Evolutionary conservation across 768 basidiomycete genomes (phyloP).

Genomic region (Tricholoma flavovirens): DNA sequence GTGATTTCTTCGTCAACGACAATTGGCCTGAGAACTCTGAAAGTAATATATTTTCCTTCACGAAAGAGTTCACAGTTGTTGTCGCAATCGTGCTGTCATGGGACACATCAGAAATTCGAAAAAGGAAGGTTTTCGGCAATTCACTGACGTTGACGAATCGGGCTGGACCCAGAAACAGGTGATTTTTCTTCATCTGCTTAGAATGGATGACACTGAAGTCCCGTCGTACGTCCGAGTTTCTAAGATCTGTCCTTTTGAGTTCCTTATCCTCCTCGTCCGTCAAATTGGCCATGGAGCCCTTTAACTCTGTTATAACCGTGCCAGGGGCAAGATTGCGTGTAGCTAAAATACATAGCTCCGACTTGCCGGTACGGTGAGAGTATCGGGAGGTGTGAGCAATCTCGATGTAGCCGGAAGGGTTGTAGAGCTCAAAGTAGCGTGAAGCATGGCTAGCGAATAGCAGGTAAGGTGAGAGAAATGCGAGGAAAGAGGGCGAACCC

Average conservation of each 20-base stretch:
- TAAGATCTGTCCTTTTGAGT: constrained; percentile 74
- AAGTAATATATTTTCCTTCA: constrained; percentile 85
- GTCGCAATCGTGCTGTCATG: constrained; percentile 76
- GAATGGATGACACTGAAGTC: constrained; percentile 92
- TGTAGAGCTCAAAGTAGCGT: constrained; percentile 84
- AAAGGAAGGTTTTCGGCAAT: constrained; percentile 17
- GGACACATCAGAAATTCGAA: constrained; percentile 17
- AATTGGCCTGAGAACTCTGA: constrained; percentile 75
- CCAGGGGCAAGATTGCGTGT: constrained; percentile 66
- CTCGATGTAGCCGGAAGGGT: constrained; percentile 78
- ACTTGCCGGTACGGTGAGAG: constrained; percentile 82
- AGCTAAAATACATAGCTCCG: constrained; percentile 82
- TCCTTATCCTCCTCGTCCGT: constrained; percentile 84
- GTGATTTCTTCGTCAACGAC: constrained; percentile 81
- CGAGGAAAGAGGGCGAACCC: constrained; percentile 35
- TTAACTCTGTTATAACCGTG: constrained; percentile 75
- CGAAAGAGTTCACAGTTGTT: constrained; percentile 88
- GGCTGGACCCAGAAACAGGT: constrained; percentile 86
- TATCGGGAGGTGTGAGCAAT: constrained; percentile 87
- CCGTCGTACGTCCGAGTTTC: constrained; percentile 71
- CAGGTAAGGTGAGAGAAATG: constrained; percentile 17
- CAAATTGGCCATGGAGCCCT: constrained; percentile 86
- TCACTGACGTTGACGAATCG: constrained; percentile 83
- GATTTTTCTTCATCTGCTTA: constrained; percentile 87
- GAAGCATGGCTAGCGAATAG: constrained; percentile 65